Conservation (phyloP, 176 grass and related monocot genomes). For the Carex cristatella region DNA sequence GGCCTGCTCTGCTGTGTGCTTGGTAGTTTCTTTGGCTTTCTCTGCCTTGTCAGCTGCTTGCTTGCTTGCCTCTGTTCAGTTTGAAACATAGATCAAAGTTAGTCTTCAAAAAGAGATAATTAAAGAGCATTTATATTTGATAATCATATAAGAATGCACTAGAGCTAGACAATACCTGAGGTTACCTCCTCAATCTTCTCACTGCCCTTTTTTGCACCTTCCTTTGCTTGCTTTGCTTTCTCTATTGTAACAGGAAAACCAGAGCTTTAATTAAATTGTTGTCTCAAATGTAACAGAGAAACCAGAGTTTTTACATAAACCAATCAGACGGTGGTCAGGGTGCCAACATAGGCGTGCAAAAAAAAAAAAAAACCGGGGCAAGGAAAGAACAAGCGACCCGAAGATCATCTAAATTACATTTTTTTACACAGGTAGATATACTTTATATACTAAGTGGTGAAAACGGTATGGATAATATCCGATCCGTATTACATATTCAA, state of each 20-base stretch:
- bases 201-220: not conserved
- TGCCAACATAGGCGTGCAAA: not conserved
- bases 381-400: too few species aligned
- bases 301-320: not conserved
- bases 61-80: constrained; percentile 28
- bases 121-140: not conserved
- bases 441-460: not conserved
- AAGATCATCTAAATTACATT: not conserved
- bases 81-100: not conserved
- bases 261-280: not conserved
- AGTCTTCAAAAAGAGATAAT: not conserved
- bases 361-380: too few species aligned
- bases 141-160: not conserved
- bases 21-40: constrained; percentile 19
- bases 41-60: constrained; percentile 27
- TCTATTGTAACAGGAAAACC: not conserved
- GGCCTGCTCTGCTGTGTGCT: constrained; percentile 20
- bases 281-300: not conserved
- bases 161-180: constrained; percentile 21
- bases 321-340: not conserved
- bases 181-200: constrained; percentile 27
- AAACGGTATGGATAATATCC: too few species aligned
- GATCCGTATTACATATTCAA: too few species aligned
- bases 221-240: constrained; percentile 9
- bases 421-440: not conserved